Conservation (phyloP, 2,329 filamentous ascomycete species). For the Coniochaeta sp. region DNA sequence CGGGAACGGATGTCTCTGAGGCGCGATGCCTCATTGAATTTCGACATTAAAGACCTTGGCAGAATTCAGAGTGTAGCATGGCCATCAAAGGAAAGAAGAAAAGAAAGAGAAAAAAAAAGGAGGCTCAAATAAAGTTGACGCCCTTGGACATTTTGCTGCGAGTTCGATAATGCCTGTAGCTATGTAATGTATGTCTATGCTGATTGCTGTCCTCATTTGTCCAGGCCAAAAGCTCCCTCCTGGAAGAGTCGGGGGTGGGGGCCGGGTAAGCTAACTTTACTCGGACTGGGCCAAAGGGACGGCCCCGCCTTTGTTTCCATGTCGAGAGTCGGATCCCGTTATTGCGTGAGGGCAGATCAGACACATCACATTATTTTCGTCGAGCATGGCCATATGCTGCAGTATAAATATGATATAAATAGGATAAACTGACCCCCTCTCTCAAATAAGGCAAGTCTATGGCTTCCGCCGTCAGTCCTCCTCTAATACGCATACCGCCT, state of each 20-base stretch:
- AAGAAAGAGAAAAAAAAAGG: too few species aligned
- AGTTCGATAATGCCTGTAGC: neutral
- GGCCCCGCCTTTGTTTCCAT: neutral
- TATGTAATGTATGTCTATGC: neutral
- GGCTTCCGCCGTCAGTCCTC: neutral
- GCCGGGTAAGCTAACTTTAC: neutral
- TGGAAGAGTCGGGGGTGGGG: neutral
- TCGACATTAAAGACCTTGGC: slow-evolving; percentile 19
- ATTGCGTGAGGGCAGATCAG: neutral
- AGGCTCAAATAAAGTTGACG: neutral
- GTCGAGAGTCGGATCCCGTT: too few species aligned
- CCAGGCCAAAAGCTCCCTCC: neutral
- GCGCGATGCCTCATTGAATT: slow-evolving; percentile 29
- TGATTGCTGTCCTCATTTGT: slow-evolving; percentile 1
- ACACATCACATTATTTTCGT: neutral
- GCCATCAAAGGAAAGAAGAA: too few species aligned
- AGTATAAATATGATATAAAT: too few species aligned
- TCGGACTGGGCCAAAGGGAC: neutral
- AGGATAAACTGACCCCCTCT: neutral
- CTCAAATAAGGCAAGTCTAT: neutral
- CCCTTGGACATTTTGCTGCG: neutral
- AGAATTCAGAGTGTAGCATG: slow-evolving; percentile 17
- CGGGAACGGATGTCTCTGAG: slow-evolving; percentile 17
- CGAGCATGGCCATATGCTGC: neutral
- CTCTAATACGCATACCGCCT: slow-evolving; percentile 3